Evolutionary conservation across 2,329 filamentous ascomycete genomes (phyloP), one percentile per base, ranked within the genome.

Genomic region (Nemania sp.): DNA sequence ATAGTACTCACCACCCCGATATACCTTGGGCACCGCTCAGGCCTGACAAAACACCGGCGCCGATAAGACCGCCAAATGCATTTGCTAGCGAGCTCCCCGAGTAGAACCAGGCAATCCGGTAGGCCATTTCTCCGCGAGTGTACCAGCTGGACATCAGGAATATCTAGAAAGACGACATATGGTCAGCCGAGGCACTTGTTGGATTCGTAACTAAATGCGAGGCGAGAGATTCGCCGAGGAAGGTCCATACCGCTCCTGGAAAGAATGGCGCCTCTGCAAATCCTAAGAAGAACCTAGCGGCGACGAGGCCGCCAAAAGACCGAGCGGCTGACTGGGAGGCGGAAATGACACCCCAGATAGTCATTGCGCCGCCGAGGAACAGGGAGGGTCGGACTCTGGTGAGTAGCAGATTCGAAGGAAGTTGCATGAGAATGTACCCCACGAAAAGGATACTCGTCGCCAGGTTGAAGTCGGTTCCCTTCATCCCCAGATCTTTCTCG

Each of bases 381-480:
- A 82, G 57, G 1, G 81, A 82, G 1, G 84, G 84, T 10, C 79
- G 76, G 32, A 85, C 73, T 2, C 80, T 75, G 0, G 83, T 86
- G 2, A 87, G 73, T 0, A 85, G 67, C 58, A 87, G 75, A 62
- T 88, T 88, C 0, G 83, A 86, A 0, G 85, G 86, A 0, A 88
- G 73, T 68, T 88, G 84, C 80, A 87, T 86, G 12, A 86, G 72
- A 0, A 87, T 74, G 65, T 88, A 88, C 3, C 84, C 80, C 1
- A 86, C 82, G 61, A 85, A 86, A 32, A 84, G 74, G 65, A 84
- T 82, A 61, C 79, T 80, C 4, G 80, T 83, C 11, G 80, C 79
- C 1, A 84, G 71, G 64, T 86, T 85, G 67, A 83, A 86, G 49
- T 87, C 81, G 2, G 81, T 85, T 7, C 82, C 82, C 5, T 69